Evolutionary conservation across 768 basidiomycete genomes (phyloP).

Genomic region (Boletus pseudopeckii): DNA sequence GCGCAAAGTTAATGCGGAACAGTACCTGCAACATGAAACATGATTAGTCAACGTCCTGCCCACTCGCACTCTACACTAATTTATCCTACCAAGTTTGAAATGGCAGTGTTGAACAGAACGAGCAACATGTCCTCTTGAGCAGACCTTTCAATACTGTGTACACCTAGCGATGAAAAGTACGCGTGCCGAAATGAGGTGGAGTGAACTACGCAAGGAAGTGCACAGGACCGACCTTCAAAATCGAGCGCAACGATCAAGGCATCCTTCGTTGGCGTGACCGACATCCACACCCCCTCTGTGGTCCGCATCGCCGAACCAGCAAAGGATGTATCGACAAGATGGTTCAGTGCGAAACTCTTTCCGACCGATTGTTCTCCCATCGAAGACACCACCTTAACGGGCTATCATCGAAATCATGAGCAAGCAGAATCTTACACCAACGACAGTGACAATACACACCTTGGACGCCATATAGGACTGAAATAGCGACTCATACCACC

Average conservation of each 20-base stretch:
- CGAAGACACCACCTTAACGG: slow-evolving; percentile 62
- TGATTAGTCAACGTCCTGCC: background rate
- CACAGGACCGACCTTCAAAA: slow-evolving; percentile 47
- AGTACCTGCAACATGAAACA: slow-evolving; percentile 43
- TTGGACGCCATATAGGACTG: slow-evolving; percentile 59
- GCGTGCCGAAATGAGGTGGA: background rate
- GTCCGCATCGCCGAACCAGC: slow-evolving; percentile 66
- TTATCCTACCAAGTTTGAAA: slow-evolving; percentile 58
- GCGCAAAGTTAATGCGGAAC: slow-evolving; percentile 63
- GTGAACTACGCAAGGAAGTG: background rate
- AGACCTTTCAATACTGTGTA: slow-evolving; percentile 61
- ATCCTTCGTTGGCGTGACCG: slow-evolving; percentile 57
- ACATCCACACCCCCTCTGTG: slow-evolving; percentile 68
- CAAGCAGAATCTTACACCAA: rapidly evolving
- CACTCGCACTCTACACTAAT: too few species aligned
- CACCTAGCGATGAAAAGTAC: slow-evolving; percentile 32
- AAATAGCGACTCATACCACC: slow-evolving; percentile 65
- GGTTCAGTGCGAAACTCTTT: slow-evolving; percentile 57
- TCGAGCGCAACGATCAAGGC: slow-evolving; percentile 56
- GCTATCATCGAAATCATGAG: slow-evolving; percentile 31
- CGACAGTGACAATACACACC: slow-evolving; percentile 24
- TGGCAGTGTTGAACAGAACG: slow-evolving; percentile 62
- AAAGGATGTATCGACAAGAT: slow-evolving; percentile 61
- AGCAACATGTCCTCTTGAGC: slow-evolving; percentile 62
- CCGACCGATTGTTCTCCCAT: slow-evolving; percentile 71